Percentiles rank a stretch among this genome's conserved stretches.
These are phyloP conservation scores for Exophiala calicioides DNA, from an alignment of 2,329 filamentous ascomycete genomes.

Conservation along the genomic window DNA sequence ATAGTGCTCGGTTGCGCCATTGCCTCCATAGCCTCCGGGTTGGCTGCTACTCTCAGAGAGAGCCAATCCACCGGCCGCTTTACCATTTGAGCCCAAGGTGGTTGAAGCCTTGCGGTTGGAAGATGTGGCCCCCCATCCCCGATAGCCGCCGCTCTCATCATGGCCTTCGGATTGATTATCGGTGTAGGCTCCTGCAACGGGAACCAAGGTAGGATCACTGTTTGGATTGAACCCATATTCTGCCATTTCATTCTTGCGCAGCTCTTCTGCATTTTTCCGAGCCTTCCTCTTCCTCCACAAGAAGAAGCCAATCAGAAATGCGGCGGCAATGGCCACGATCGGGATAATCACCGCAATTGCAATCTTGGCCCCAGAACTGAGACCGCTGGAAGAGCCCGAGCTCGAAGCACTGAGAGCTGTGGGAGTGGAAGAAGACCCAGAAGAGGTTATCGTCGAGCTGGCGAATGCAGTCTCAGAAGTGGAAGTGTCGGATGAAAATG, in stretches of 20 bases:
- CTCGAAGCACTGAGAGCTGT: constrained; percentile 25
- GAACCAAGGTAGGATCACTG: constrained; percentile 77
- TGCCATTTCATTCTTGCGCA: constrained; percentile 91
- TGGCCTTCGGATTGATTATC: constrained; percentile 71
- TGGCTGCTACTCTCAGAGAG: constrained; percentile 71
- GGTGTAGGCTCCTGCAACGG: constrained; percentile 49
- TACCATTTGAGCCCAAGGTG: constrained; percentile 73
- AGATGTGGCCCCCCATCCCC: constrained; percentile 85
- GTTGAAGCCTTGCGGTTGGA: constrained; percentile 84
- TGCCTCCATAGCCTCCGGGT: constrained; percentile 53
- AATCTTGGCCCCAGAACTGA: constrained; percentile 65
- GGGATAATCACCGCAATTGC: constrained; percentile 93
- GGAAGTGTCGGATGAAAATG: constrained; percentile 33
- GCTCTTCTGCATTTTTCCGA: constrained; percentile 79
- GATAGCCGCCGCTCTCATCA: constrained; percentile 80
- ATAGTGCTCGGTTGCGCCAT: constrained; percentile 67
- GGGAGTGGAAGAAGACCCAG: constrained; percentile 30
- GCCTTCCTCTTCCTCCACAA: constrained; percentile 89
- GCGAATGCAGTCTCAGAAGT: constrained; percentile 30
- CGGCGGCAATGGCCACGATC: constrained; percentile 73
- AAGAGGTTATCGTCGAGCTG: constrained; percentile 18
- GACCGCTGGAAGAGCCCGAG: constrained; percentile 36
- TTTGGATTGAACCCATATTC: constrained; percentile 99
- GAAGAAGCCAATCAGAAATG: constrained; percentile 54
- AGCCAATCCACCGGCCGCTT: constrained; percentile 54